Percentiles rank a stretch among this genome's conserved stretches.
phyloP scores from a whole-genome alignment of 441 rosid species.

The Metrosideros polymorpha region DNA sequence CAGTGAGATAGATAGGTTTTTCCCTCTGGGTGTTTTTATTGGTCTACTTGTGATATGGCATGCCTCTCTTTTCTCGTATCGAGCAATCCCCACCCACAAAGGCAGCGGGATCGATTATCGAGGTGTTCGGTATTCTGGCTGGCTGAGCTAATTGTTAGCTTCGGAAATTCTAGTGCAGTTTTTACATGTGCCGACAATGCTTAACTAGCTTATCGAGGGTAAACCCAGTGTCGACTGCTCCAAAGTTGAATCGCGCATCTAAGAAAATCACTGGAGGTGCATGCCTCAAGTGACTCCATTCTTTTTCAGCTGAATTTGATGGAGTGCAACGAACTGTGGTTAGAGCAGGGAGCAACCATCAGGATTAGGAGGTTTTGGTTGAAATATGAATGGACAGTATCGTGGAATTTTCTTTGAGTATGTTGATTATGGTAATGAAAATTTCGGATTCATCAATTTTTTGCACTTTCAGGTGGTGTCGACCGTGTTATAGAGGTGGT shows the following conservation, averaged over 20 bases:
- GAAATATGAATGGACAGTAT: background rate
- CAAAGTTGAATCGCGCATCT: background rate
- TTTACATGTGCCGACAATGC: background rate
- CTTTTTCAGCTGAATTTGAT: background rate
- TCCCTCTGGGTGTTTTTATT: background rate
- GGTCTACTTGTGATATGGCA: background rate
- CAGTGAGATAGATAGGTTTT: background rate
- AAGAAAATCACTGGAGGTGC: background rate
- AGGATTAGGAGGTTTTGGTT: background rate
- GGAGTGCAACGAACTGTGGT: background rate
- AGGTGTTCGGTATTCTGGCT: background rate
- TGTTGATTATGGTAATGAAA: background rate
- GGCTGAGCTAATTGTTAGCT: background rate
- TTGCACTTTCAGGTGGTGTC: background rate
- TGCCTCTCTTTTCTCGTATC: background rate
- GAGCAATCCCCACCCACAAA: background rate
- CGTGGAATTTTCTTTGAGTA: background rate
- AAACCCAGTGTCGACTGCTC: background rate
- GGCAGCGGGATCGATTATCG: background rate
- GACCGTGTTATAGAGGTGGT: background rate
- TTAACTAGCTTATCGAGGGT: background rate
- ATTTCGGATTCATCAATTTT: background rate
- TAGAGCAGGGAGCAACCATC: background rate
- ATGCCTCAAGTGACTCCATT: background rate
- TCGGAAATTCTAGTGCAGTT: background rate